Percentiles rank a stretch among this genome's conserved stretches.
Evolutionary conservation across 2,329 filamentous ascomycete genomes (phyloP).

Genomic region (Fusarium paranaense): DNA sequence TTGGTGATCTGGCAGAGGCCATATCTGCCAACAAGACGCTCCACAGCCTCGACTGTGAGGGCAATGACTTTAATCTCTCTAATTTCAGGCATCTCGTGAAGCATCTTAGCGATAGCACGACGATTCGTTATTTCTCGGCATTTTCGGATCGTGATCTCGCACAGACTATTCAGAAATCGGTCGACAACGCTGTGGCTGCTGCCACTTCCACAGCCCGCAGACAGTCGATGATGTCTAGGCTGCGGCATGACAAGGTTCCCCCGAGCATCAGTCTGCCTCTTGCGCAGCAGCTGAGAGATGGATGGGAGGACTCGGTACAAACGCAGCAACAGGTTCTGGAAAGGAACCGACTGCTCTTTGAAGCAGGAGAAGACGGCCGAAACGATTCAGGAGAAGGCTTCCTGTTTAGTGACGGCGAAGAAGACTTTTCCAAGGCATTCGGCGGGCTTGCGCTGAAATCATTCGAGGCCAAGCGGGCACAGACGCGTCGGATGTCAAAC

Average conservation of each 20-base stretch:
- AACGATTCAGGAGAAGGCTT: conserved; percentile 24
- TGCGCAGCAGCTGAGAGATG: conserved; percentile 52
- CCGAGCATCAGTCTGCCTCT: conserved; percentile 47
- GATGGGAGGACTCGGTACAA: conserved; percentile 53
- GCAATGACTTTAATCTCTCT: conserved; percentile 66
- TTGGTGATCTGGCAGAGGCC: conserved; percentile 63
- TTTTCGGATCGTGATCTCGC: conserved; percentile 53
- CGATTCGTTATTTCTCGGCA: conserved; percentile 58
- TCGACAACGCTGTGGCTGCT: conserved; percentile 45
- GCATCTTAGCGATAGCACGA: conserved; percentile 56
- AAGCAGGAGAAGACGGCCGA: conserved; percentile 44
- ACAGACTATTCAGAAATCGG: conserved; percentile 49
- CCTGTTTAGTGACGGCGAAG: conserved; percentile 39
- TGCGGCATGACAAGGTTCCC: conserved; percentile 48
- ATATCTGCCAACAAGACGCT: conserved; percentile 62
- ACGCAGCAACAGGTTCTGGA: conserved; percentile 51
- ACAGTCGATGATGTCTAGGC: conserved; percentile 50
- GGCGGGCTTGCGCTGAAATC: conserved; percentile 52
- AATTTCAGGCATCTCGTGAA: conserved; percentile 61
- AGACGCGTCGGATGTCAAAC: conserved; percentile 35
- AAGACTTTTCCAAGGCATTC: conserved; percentile 48
- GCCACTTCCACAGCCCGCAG: conserved; percentile 45
- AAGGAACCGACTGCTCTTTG: conserved; percentile 49
- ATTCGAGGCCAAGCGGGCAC: conserved; percentile 43
- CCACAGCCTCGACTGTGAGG: conserved; percentile 65